These are phyloP conservation scores for Arabidopsis thaliana DNA, from an alignment of 345 rosid genomes.

Conservation along the genomic window TAIR10.1 NC_003075.7:14026501-14027000, in stretches of 20 bases:
- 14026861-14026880: conserved; percentile 61
- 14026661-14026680: conserved; percentile 64
- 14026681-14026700: conserved; percentile 50
- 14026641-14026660: conserved; percentile 60
- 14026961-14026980: conserved; percentile 51
- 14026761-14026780: conserved; percentile 72
- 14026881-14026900: conserved; percentile 65
- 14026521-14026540: neutral
- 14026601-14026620: neutral
- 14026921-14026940: conserved; percentile 55
- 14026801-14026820: conserved; percentile 46
- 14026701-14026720: conserved; percentile 55
- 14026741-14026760: conserved; percentile 50
- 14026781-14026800: conserved; percentile 51
- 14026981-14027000: conserved; percentile 65
- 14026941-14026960: conserved; percentile 64
- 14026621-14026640: conserved; percentile 29
- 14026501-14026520: conserved; percentile 27
- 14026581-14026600: conserved; percentile 23
- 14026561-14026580: conserved; percentile 7
- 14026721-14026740: conserved; percentile 61
- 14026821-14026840: conserved; percentile 74
- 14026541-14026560: neutral
- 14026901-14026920: conserved; percentile 54
- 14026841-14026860: conserved; percentile 69